Base-by-base conservation (phyloP, 129 eudicot species). In the Arctium lappa region DNA sequence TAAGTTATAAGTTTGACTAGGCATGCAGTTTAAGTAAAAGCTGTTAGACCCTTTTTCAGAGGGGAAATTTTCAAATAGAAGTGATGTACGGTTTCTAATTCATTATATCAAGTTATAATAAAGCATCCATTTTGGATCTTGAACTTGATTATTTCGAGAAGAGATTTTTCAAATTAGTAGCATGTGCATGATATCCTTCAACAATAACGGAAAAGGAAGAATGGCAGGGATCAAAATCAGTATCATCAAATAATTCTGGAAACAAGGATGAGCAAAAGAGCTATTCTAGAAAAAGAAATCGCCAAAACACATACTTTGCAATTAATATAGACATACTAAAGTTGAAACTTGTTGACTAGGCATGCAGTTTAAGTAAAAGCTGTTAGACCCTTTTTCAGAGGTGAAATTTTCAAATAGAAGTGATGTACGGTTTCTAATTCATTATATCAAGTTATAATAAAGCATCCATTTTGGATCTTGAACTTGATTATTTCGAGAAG, bases 11-110 rank as follows among this genome's bases (percentile, higher is more conserved):
- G 81, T 60, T 65, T 63, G 13, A 38, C 73, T 18, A 22, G 22
- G 38, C 73, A 78, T 36, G 50, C 18, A 60, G 50, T 77, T 60
- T 11, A 62, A 62, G 73, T 62, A 22, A 71, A 80, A 80, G 69
- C 7, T 1, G 6, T 40, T 40, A 7, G 27, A 78, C 62, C 6
- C 62, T 44, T 34, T 72, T 50, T n/a, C 71, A 37, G 42, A 70
- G n/a, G 15, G 15, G 73, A 69, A 70, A 63, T 65, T 6, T 65
- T 65, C 18, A 4, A 29, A 29, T 27, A 42, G 12, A 8, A 75
- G 46, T 76, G 53, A 77, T 60, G 72, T 56, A 10, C 53, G 18
- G 12, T 16, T 34, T 62, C 37, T 7, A 78, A 63, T 36, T 48
- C 73, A 78, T 37, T 60, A 56, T 53, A 53, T 53, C 18, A 53